Conservation (phyloP, 192 early-diverging fungal species). For the Coemansia aciculifera region DNA sequence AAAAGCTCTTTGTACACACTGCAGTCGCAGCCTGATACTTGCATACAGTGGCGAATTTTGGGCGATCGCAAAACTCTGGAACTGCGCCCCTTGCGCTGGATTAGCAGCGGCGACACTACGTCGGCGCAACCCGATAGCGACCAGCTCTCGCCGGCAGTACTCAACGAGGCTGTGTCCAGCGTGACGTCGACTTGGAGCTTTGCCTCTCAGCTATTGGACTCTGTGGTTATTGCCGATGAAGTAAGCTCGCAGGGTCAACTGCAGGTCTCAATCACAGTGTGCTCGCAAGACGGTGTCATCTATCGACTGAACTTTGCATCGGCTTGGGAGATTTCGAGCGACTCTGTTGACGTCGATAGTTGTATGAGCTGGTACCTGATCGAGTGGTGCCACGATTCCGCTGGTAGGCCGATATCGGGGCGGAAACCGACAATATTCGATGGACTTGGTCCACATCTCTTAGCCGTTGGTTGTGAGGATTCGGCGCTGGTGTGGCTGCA, state of each 20-base stretch:
- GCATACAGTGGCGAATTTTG: conserved; percentile 52
- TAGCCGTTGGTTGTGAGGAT: conserved; percentile 37
- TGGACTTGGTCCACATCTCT: conserved; percentile 10
- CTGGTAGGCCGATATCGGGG: not conserved
- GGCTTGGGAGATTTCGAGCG: conserved; percentile 41
- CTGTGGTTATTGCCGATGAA: conserved; percentile 30
- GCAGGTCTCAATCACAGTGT: conserved; percentile 25
- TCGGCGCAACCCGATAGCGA: not conserved
- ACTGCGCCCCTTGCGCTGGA: conserved; percentile 48
- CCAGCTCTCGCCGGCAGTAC: not conserved
- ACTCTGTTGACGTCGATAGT: conserved; percentile 19
- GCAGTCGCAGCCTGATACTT: conserved; percentile 40
- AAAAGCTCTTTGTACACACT: conserved; percentile 40
- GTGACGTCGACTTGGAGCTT: conserved; percentile 46
- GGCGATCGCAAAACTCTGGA: conserved; percentile 40
- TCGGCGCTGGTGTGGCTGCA: conserved; percentile 41
- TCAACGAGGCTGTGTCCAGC: conserved; percentile 15
- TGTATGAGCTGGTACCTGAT: conserved; percentile 45
- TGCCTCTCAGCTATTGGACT: conserved; percentile 24
- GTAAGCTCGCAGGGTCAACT: conserved; percentile 11
- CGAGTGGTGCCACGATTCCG: conserved; percentile 31
- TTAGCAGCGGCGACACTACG: conserved; percentile 5
- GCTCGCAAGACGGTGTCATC: conserved; percentile 28
- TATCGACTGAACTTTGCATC: conserved; percentile 43
- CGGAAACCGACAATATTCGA: conserved; percentile 22